These are phyloP conservation scores for Aspergillus oerlinghausenensis DNA, from an alignment of 2,329 filamentous ascomycete genomes.

Conservation along the genomic window DNA sequence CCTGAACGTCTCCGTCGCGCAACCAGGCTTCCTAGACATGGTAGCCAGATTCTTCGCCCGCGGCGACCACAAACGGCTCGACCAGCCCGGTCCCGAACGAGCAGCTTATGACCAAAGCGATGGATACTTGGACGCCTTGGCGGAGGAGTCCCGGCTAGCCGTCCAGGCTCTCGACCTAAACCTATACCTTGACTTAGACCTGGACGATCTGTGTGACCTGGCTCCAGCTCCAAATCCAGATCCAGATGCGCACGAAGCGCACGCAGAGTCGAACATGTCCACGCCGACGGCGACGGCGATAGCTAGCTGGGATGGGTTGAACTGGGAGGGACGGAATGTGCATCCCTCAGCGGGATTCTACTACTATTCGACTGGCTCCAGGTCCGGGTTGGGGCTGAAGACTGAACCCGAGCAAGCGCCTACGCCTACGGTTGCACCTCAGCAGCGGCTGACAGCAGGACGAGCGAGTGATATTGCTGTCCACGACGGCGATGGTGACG, in stretches of 20 bases:
- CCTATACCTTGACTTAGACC: neutral
- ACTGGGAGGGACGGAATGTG: neutral
- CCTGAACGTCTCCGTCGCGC: neutral
- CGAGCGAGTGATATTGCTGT: neutral
- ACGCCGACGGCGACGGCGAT: neutral
- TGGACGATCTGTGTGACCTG: neutral
- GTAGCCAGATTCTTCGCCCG: conserved; percentile 9
- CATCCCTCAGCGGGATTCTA: neutral
- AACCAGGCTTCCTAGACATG: conserved; percentile 3
- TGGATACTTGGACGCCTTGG: neutral
- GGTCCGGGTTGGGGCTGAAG: neutral
- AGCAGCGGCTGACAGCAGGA: neutral
- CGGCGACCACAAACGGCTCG: conserved; percentile 8
- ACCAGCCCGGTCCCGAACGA: neutral
- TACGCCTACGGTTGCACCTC: neutral
- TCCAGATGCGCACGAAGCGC: neutral
- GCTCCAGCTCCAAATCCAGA: neutral
- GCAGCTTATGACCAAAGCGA: neutral
- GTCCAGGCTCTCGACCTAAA: neutral
- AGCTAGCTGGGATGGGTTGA: neutral
- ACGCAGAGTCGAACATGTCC: neutral
- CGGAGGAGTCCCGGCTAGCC: neutral
- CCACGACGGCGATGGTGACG: neutral
- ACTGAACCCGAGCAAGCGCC: neutral
- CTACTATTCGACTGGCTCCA: neutral